Evolutionary conservation across 805 yeast genomes (phyloP).

Genomic region (Kodamaea jinghongensis): DNA sequence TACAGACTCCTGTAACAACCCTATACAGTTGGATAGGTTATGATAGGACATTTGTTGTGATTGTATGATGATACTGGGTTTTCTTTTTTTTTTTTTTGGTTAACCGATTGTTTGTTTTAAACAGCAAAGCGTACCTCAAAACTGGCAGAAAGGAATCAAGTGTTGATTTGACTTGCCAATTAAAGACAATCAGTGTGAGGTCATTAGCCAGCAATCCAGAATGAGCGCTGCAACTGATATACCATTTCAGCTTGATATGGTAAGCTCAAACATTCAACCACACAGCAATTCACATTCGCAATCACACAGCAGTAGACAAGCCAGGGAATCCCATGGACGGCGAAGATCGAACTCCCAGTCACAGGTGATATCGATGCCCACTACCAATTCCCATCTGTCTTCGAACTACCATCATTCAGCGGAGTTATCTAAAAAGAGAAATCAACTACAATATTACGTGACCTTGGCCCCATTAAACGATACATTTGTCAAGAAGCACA

Average conservation of each 20-base stretch:
- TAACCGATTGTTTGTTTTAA: too few species aligned
- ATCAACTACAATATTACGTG: constrained; percentile 51
- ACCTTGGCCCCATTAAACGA: constrained; percentile 74
- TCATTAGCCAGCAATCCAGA: too few species aligned
- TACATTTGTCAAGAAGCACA: constrained; percentile 75
- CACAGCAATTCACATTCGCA: constrained; percentile 3
- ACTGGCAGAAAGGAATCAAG: too few species aligned
- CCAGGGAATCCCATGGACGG: constrained; percentile 15
- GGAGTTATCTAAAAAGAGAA: constrained; percentile 22
- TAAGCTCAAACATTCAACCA: constrained; percentile 8
- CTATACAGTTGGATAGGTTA: constrained; percentile 24
- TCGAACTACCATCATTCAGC: neutral
- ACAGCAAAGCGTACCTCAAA: too few species aligned
- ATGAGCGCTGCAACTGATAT: constrained; percentile 17
- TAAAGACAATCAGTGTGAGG: too few species aligned
- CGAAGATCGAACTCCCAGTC: constrained; percentile 43
- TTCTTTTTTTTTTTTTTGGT: too few species aligned
- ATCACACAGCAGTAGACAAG: constrained; percentile 1
- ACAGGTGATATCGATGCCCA: constrained; percentile 31
- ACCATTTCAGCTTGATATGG: constrained; percentile 22
- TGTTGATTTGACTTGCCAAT: too few species aligned
- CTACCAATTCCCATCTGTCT: constrained; percentile 10
- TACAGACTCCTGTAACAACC: constrained; percentile 32
- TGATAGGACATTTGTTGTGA: constrained; percentile 6
- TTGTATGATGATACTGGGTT: too few species aligned